Evolutionary conservation across 2,329 filamentous ascomycete genomes (phyloP), one percentile per base, ranked within the genome.

Genomic region (Ophiostoma sp.): DNA sequence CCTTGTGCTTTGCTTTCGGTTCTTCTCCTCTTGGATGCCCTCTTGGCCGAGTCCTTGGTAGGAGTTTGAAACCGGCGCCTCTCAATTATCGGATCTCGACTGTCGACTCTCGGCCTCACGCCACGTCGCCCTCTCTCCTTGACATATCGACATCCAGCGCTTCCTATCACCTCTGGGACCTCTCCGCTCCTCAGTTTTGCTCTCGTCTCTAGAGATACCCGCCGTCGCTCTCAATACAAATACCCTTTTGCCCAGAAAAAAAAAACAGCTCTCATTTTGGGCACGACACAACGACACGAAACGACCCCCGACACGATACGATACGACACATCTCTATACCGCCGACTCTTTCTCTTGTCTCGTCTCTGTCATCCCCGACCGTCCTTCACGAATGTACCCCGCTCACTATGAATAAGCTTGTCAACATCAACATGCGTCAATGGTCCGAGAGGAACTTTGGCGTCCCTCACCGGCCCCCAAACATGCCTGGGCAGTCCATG

Each of bases 401-500:
- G 52, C 44, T 66, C 68, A 69, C 63, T 38, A 89, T 89, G 87
- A 89, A 89, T 81, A 89, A 89, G 80, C 79, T 89, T 79, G 85
- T 85, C 78, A 88, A 72, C 55, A 69, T 72, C 79, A 74, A 87
- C 76, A 88, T 89, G 86, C 85, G 87, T 82, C 85, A 88, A 81
- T 89, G 87, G 87, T 85, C 85, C 77, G 86, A 88, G 79, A 84
- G 86, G 82, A 87, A 85, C 78, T 88, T 88, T 74, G 84, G 85
- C 78, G 88, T 88, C 83, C 84, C 79, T 66, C 81, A 85, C 74
- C 83, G 83, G 69, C 71, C 70, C 9, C 83, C 79, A 69, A 83
- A 81, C 72, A 80, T 82, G 79, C 84, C 84, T 72, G 83, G 86
- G 77, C 81, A 83, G 70, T 77, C 79, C 72, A 79, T 86, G 76